A percentile compares a stretch with the other conserved stretches of the same genome.
Evolutionary conservation across 306 rosid genomes (phyloP).

Genomic region (Quercus gilva): DNA sequence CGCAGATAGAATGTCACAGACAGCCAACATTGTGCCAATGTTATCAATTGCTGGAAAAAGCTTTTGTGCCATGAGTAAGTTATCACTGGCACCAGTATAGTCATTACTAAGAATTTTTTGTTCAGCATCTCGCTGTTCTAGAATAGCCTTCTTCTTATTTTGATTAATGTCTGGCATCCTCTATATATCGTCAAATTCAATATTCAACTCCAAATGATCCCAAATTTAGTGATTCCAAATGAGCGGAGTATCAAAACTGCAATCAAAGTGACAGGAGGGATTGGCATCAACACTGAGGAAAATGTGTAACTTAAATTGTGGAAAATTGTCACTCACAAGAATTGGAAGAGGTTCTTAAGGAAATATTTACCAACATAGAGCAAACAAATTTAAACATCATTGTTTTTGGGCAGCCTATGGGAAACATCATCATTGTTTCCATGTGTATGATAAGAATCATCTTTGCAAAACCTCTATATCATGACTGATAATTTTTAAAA

Average conservation of each 20-base stretch:
- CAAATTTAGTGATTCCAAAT: too few species aligned
- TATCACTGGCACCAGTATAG: slow-evolving; percentile 7
- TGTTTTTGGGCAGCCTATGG: too few species aligned
- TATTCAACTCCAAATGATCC: not conserved
- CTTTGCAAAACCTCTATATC: too few species aligned
- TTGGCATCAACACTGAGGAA: too few species aligned
- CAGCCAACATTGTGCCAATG: slow-evolving; percentile 16
- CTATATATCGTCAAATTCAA: not conserved
- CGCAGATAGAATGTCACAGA: slow-evolving; percentile 16
- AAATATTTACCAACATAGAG: too few species aligned
- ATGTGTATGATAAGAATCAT: too few species aligned
- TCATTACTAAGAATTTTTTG: not conserved
- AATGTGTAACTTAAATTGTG: too few species aligned
- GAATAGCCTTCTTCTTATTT: slow-evolving; percentile 1
- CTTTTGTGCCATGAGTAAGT: not conserved
- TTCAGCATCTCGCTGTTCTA: slow-evolving; percentile 15
- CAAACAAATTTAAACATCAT: too few species aligned
- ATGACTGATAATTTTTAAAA: too few species aligned
- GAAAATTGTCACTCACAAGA: too few species aligned
- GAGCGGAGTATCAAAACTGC: not conserved
- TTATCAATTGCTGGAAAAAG: not conserved
- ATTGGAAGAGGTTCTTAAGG: too few species aligned
- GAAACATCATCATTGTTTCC: too few species aligned
- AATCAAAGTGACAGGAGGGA: not conserved
- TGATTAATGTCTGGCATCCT: not conserved